Evolutionary conservation across 768 basidiomycete genomes (phyloP), one percentile per base, ranked within the genome.

Genomic region (Leccinum subgranulosum): DNA sequence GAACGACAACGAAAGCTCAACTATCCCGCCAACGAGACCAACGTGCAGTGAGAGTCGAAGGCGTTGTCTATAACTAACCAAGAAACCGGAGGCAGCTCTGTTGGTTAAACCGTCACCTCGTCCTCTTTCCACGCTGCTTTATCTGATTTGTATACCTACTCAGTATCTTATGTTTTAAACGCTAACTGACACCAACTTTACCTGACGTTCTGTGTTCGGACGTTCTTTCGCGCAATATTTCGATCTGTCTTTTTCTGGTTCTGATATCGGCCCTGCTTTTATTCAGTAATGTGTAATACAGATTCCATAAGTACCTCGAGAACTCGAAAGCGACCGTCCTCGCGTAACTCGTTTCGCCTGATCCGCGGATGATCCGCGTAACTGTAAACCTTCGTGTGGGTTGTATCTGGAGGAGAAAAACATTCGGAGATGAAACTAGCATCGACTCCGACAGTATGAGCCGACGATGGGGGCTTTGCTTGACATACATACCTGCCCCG

Each of bases 101-200:
- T 58, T 41, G 47, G 27, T 60, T 39, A 63, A 60, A 60, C 57
- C 58, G 52, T 36, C 36, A 49, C 56, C 17, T 48, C 50, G 8
- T 34, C 51, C 34, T 28, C 55, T 59, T 54, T 51, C 49, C 47
- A 15, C 39, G 51, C 48, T 58, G 65, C 63, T 65, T 64, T 41
- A 68, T 66, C 61, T 58, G 62, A 52, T 28, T 65, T 71, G 61
- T 60, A 69, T 66, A 68, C 63, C 28, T 64, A 72, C 58, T 59
- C 49, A 19, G 41, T 66, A 62, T 63, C 33, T 73, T 72, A 73
- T 73, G 61, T 43, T 48, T 66, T 72, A 69, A 71, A 68, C 46
- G 57, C 60, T 66, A 73, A 66, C 60, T 55, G 59, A 60, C 46
- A 50, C 52, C 48, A 51, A 39, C 25, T 70, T 61, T 61, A 68